These are phyloP conservation scores for Verticillium nubilum DNA, from an alignment of 2,329 filamentous ascomycete genomes.

Conservation along the genomic window DNA sequence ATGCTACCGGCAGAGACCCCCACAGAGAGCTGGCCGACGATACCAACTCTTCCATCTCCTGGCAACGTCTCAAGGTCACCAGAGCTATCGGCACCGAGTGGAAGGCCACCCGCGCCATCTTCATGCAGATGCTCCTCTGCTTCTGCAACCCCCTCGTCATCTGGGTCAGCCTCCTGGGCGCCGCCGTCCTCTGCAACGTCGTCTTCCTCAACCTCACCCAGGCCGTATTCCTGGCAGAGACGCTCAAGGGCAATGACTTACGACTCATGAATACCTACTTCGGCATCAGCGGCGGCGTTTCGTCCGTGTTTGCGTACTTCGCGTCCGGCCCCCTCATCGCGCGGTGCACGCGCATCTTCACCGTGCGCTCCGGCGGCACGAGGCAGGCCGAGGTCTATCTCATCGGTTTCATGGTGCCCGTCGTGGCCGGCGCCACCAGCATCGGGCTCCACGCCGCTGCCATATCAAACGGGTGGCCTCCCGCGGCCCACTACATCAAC, in stretches of 20 bases:
- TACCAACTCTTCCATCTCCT: neutral
- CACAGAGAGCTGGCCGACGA: neutral
- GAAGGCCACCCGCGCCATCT: slow-evolving; percentile 11
- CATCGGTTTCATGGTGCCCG: slow-evolving; percentile 15
- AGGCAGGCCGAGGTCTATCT: slow-evolving; percentile 20
- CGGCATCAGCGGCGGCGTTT: slow-evolving; percentile 3
- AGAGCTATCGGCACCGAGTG: slow-evolving; percentile 9
- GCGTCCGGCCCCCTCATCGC: slow-evolving; percentile 11
- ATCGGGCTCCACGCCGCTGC: slow-evolving; percentile 14
- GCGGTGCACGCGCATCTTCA: slow-evolving; percentile 15
- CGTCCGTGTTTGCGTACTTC: slow-evolving; percentile 12
- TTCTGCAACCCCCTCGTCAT: slow-evolving; percentile 19
- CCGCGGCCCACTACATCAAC: slow-evolving; percentile 15
- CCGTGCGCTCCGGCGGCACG: slow-evolving; percentile 16
- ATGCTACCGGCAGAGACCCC: slow-evolving; percentile 5
- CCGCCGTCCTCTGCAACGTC: slow-evolving; percentile 17
- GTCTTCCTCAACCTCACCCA: slow-evolving; percentile 17
- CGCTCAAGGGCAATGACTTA: slow-evolving; percentile 9
- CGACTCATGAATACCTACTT: slow-evolving; percentile 7
- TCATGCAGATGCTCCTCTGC: slow-evolving; percentile 17
- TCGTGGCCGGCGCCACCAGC: slow-evolving; percentile 12
- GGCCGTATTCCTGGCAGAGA: slow-evolving; percentile 9
- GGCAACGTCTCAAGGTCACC: slow-evolving; percentile 5
- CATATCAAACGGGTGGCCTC: slow-evolving; percentile 5
- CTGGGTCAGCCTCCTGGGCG: slow-evolving; percentile 18